Conservation (phyloP, 305 asterid species). For the Fraxinus sp. region DNA sequence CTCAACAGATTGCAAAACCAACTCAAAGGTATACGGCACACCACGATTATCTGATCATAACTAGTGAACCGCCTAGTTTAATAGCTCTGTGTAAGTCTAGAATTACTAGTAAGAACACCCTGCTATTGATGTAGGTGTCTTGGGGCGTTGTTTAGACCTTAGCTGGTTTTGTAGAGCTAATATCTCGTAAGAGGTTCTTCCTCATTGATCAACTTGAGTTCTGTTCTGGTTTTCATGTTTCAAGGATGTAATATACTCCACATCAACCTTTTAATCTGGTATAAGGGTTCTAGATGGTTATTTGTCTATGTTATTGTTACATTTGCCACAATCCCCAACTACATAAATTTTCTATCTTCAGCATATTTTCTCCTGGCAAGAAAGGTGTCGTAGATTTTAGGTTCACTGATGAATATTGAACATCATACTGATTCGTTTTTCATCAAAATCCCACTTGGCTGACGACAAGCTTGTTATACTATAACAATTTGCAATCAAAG, state of each 20-base stretch:
- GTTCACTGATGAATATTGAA: not conserved
- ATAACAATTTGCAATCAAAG: not conserved
- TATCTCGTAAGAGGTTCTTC: not conserved
- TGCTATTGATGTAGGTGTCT: not conserved
- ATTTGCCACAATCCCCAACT: not conserved
- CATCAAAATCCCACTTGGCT: not conserved
- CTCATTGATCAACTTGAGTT: not conserved
- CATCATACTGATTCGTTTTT: not conserved
- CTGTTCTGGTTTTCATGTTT: not conserved
- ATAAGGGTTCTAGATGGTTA: not conserved
- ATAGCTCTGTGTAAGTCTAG: not conserved
- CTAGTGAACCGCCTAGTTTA: not conserved
- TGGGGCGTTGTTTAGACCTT: not conserved
- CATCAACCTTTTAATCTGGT: not conserved
- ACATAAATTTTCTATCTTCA: not conserved
- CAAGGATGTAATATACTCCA: not conserved
- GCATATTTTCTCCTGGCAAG: not conserved
- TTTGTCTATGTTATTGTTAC: not conserved
- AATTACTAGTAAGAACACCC: not conserved
- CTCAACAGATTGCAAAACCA: conserved; percentile 71
- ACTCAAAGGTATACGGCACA: conserved; percentile 59
- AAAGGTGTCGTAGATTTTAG: not conserved
- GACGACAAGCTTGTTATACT: not conserved
- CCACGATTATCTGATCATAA: not conserved
- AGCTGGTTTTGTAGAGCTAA: not conserved